Conservation (phyloP, 2,329 filamentous ascomycete species). For the Cladosporium sp. region DNA sequence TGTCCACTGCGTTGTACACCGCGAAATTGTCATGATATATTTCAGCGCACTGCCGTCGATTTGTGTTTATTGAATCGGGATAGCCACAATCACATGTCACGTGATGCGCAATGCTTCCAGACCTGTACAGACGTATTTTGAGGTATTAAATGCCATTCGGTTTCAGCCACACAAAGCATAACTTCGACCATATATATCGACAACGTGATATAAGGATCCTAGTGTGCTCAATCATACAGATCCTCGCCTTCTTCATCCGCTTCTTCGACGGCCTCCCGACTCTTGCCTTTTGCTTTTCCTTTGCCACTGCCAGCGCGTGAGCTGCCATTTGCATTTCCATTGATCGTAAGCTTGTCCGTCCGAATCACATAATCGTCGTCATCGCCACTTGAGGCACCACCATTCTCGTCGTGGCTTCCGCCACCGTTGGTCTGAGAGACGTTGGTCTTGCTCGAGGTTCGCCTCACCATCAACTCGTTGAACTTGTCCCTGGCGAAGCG, state of each 20-base stretch:
- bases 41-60: too few relatives aligned
- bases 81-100: neutral
- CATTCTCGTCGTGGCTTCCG: constrained; percentile 2
- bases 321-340: constrained; percentile 16
- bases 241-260: constrained; percentile 38
- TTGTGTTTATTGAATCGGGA: too few relatives aligned
- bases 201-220: too few relatives aligned
- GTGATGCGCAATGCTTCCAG: neutral
- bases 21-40: neutral
- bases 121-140: neutral
- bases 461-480: constrained; percentile 9
- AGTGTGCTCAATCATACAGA: constrained; percentile 35
- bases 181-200: too few relatives aligned
- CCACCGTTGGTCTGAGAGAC: constrained; percentile 4
- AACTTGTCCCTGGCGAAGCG: constrained; percentile 4
- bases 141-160: neutral
- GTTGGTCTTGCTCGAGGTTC: neutral
- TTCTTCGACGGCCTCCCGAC: constrained; percentile 36
- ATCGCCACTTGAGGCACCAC: constrained; percentile 18
- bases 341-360: constrained; percentile 34
- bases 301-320: constrained; percentile 19
- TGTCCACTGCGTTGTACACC: neutral
- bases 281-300: constrained; percentile 35
- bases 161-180: too few relatives aligned
- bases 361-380: constrained; percentile 41